Base-by-base conservation (phyloP, 2,329 filamentous ascomycete species). In the Verticillium zaregamsianum region DNA sequence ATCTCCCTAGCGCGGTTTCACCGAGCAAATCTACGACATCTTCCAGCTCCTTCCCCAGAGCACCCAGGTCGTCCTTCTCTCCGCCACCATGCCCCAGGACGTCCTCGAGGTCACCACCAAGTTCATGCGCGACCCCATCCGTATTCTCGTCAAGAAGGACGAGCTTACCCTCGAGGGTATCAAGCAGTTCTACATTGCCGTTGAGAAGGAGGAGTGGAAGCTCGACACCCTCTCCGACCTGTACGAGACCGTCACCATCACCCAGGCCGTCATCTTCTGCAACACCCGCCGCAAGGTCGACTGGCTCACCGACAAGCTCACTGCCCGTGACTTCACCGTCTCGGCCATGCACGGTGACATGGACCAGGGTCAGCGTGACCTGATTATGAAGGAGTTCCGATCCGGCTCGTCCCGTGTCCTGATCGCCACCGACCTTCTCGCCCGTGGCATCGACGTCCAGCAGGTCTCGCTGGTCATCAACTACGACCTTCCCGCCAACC, bases 301-400 rank as follows among this genome's bases (percentile, higher is more conserved):
- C 85, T 99, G 95, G 95, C 90, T 99, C 72, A 98, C 95, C 70
- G 94, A 98, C 83, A 98, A 98, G 89, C 93, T 99, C 78, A 96
- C 92, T 73, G 91, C 91, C 73, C 92, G 93, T 84, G 94, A 99
- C 83, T 99, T 99, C 86, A 98, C 95, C 67, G 95, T 99, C 78
- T 97, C 94, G 45, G 93, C 94, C 82, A 98, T 99, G 95, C 95
- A 99, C 86, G 95, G 95, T 78, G 95, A 99, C 77, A 99, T 99
- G 95, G 93, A 97, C 80, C 93, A 97, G 85, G 83, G 82, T 74
- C 93, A 98, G 86, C 93, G 95, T 88, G 95, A 98, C 80, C 86
- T 96, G 76, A 99, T 99, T 81, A 99, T 99, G 95, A 97, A 99
- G 89, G 95, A 99, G 85, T 99, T 99, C 91, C 93, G 95, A 74